Evolutionary conservation across 208 protist genomes (phyloP).

Genomic region (Leishmania mexicana): DNA sequence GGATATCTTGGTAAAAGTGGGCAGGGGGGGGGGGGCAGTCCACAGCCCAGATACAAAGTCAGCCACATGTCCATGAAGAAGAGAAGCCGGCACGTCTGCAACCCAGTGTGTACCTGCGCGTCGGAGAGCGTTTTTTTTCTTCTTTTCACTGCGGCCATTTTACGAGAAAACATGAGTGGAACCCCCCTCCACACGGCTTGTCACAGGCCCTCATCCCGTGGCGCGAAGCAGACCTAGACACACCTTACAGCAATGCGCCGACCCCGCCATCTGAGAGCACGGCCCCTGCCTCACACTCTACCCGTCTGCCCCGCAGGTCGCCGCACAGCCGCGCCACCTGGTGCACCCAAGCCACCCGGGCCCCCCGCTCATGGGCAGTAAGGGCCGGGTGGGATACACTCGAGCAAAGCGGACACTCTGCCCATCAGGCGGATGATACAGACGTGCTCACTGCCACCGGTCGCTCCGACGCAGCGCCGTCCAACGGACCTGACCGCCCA

Average conservation of each 20-base stretch:
- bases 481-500: background rate
- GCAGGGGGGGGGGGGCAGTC: background rate
- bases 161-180: background rate
- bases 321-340: background rate
- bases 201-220: background rate
- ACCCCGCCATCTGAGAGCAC: background rate
- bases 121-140: background rate
- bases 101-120: background rate
- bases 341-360: background rate
- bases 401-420: background rate
- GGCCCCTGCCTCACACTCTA: background rate
- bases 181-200: background rate
- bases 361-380: background rate
- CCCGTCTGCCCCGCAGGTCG: background rate
- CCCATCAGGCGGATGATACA: background rate
- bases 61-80: background rate
- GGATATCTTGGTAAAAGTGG: background rate
- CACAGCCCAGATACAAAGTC: background rate
- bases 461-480: background rate
- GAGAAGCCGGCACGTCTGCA: background rate
- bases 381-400: background rate
- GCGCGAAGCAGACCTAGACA: background rate
- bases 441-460: background rate
- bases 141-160: background rate
- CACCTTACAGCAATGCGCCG: background rate